phyloP scores from a whole-genome alignment of 306 rosid species.

The Prunus fruticosa region DNA sequence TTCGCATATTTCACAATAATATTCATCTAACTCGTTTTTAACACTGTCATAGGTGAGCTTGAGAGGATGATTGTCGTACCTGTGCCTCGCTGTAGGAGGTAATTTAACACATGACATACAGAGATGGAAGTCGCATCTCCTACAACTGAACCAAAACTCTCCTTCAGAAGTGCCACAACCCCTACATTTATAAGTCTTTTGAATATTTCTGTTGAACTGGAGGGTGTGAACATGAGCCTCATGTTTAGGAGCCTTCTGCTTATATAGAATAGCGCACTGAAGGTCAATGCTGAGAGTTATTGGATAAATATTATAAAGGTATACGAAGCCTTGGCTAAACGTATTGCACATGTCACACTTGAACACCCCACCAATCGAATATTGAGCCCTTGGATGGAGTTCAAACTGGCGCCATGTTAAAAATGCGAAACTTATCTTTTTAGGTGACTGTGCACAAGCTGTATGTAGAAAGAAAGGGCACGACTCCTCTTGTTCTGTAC shows the following conservation, averaged over 20 bases:
- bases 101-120: neutral
- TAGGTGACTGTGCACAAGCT: neutral
- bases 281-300: neutral
- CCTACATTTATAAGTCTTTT: neutral
- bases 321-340: neutral
- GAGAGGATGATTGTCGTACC: neutral
- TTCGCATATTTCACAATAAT: neutral
- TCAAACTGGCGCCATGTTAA: too few relatives aligned
- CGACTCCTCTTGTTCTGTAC: neutral
- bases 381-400: neutral
- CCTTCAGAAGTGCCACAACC: neutral
- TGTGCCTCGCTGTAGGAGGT: neutral
- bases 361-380: neutral
- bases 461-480: neutral
- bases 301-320: too few relatives aligned
- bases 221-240: neutral
- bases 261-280: neutral
- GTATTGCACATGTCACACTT: neutral
- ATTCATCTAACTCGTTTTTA: neutral
- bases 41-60: neutral
- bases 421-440: neutral
- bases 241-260: neutral
- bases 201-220: rapidly evolving
- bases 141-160: neutral
- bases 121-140: neutral